Percentiles rank a stretch among this genome's conserved stretches.
These are phyloP conservation scores for Eucalyptus marginata DNA, from an alignment of 345 rosid species.

Conservation along the genomic window DNA sequence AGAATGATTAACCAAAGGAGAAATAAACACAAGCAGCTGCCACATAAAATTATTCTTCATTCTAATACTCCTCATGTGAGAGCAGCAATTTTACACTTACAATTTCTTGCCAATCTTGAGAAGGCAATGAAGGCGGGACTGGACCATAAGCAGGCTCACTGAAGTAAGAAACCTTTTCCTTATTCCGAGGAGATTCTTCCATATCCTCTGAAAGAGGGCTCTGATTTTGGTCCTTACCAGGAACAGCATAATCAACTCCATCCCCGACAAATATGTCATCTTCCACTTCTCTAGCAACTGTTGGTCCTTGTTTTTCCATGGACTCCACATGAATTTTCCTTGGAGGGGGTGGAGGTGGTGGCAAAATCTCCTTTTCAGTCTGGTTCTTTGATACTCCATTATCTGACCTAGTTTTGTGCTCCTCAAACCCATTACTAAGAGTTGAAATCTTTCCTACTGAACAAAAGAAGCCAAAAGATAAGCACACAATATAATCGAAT, in stretches of 20 bases:
- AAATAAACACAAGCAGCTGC: neutral
- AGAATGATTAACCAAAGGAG: neutral
- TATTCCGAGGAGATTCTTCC: slow-evolving; percentile 96
- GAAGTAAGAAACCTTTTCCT: slow-evolving; percentile 65
- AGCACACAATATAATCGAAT: neutral
- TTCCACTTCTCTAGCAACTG: slow-evolving; percentile 53
- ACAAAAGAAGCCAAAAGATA: neutral
- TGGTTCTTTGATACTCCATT: slow-evolving; percentile 16
- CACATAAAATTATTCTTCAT: neutral
- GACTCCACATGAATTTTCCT: slow-evolving; percentile 32
- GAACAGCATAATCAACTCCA: slow-evolving; percentile 64
- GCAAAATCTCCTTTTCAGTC: slow-evolving; percentile 39
- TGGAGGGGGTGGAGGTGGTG: slow-evolving; percentile 64
- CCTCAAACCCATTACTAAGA: slow-evolving; percentile 38
- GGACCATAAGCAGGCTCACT: slow-evolving; percentile 74
- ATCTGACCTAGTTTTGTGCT: slow-evolving; percentile 36
- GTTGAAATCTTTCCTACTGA: slow-evolving; percentile 41
- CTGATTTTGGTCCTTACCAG: slow-evolving; percentile 65
- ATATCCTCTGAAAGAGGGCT: slow-evolving; percentile 96
- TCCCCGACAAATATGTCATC: slow-evolving; percentile 91
- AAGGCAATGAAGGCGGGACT: slow-evolving; percentile 52
- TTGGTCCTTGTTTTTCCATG: slow-evolving; percentile 43
- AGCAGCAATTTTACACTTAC: slow-evolving; percentile 19
- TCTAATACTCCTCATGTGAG: neutral
- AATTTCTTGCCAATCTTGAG: slow-evolving; percentile 76